phyloP scores from a whole-genome alignment of 768 basidiomycete genomes.

The Rhodotorula sphaerocarpa region DNA sequence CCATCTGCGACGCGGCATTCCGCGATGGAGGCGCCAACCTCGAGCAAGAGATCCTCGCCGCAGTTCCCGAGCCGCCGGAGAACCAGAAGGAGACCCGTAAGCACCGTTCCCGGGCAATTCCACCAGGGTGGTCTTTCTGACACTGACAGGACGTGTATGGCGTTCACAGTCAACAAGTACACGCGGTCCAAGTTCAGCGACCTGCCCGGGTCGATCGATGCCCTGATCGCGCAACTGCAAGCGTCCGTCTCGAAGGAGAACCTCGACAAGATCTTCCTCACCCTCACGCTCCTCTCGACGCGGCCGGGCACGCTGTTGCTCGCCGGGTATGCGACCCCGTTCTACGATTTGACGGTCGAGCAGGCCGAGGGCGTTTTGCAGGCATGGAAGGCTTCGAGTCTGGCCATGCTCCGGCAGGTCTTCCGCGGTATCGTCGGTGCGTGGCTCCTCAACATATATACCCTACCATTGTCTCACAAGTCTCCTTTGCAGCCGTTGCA shows the following conservation, averaged over 20 bases:
- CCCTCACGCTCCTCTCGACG: constrained; percentile 24
- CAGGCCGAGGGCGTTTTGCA: constrained; percentile 24
- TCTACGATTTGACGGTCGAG: constrained; percentile 8
- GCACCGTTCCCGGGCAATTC: too few relatives aligned
- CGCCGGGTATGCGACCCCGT: constrained; percentile 16
- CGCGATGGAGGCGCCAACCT: too few relatives aligned
- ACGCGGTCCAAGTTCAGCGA: constrained; percentile 9
- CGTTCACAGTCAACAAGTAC: constrained; percentile 4
- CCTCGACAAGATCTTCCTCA: constrained; percentile 7
- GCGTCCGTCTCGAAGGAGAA: constrained; percentile 13
- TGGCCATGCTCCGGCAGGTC: constrained; percentile 18
- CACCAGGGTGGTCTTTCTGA: too few relatives aligned
- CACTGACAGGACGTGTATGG: too few relatives aligned
- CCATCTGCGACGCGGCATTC: too few relatives aligned
- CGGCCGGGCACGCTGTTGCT: constrained; percentile 28
- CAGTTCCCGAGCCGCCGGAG: too few relatives aligned
- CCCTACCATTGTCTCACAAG: too few relatives aligned
- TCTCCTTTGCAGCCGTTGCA: neutral
- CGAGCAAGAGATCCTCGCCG: too few relatives aligned
- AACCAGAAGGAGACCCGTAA: too few relatives aligned
- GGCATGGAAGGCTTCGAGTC: constrained; percentile 17
- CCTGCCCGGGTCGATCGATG: constrained; percentile 16
- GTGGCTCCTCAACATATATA: too few relatives aligned
- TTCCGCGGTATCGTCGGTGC: constrained; percentile 18
- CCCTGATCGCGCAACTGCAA: constrained; percentile 12